phyloP scores from a whole-genome alignment of 257 asterid genomes.

The Nicotiana knightiana region DNA sequence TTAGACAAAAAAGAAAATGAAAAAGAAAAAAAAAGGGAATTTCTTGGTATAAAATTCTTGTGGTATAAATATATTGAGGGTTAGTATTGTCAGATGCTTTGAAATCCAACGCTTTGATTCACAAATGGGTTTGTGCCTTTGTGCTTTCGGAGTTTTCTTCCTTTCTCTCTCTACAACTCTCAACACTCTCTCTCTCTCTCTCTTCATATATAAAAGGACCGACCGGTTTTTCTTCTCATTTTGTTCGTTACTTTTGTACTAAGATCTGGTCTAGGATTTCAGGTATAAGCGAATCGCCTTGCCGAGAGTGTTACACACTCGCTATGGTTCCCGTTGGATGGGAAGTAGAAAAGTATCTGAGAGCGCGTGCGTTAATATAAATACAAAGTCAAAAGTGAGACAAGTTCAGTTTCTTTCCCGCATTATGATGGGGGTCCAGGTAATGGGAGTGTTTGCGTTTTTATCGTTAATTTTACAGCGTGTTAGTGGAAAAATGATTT shows the following conservation, averaged over 20 bases:
- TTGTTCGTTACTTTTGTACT: constrained; percentile 18
- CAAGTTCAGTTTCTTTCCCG: constrained; percentile 3
- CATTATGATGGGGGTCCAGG: not conserved
- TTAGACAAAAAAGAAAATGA: not conserved
- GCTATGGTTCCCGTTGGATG: not conserved
- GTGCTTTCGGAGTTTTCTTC: constrained; percentile 21
- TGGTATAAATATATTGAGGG: constrained; percentile 24
- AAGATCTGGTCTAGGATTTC: constrained; percentile 21
- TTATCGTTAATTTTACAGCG: not conserved
- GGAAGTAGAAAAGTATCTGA: not conserved
- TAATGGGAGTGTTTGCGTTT: not conserved
- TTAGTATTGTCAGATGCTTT: constrained; percentile 24
- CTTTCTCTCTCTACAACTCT: constrained; percentile 10
- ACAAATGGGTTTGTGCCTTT: constrained; percentile 29
- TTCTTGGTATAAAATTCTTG: constrained; percentile 31
- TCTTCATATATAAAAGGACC: constrained; percentile 11
- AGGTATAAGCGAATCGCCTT: not conserved
- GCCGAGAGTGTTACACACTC: not conserved
- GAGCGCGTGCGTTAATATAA: not conserved
- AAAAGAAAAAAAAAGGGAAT: constrained; percentile 21
- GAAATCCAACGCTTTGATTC: constrained; percentile 47
- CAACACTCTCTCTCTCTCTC: not conserved
- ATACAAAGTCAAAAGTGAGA: not conserved
- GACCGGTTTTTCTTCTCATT: constrained; percentile 9
- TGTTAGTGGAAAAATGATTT: not conserved